phyloP scores from a whole-genome alignment of 805 yeast species.

The Wickerhamiella sorbophila region DNA sequence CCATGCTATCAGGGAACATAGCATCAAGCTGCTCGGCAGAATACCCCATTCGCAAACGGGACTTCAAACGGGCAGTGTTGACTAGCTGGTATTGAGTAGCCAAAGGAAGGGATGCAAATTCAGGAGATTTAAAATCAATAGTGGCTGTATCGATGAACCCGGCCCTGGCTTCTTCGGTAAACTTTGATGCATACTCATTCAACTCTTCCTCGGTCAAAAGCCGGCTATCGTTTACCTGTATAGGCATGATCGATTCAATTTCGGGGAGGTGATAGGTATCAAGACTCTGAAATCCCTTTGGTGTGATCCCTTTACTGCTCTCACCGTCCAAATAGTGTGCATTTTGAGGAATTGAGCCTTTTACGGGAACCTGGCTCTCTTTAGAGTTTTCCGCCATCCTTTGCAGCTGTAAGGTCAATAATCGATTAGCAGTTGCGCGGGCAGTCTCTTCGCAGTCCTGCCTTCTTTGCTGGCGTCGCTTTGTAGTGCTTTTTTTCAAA shows the following conservation, averaged over 20 bases:
- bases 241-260: constrained; percentile 29
- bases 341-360: constrained; percentile 16
- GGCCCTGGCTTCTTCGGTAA: constrained; percentile 38
- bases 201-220: constrained; percentile 61
- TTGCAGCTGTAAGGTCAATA: constrained; percentile 70
- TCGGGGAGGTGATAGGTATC: constrained; percentile 85
- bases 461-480: constrained; percentile 54
- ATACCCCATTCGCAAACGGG: constrained; percentile 90
- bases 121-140: constrained; percentile 72
- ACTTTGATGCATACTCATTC: constrained; percentile 41
- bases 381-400: constrained; percentile 29
- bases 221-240: constrained; percentile 50
- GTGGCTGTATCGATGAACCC: constrained; percentile 29
- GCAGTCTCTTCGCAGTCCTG: constrained; percentile 62
- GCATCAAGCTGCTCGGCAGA: constrained; percentile 73
- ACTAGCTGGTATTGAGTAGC: constrained; percentile 79
- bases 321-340: constrained; percentile 26
- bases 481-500: constrained; percentile 65
- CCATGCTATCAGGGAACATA: constrained; percentile 73
- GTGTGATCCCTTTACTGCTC: constrained; percentile 19
- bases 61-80: constrained; percentile 66
- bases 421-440: constrained; percentile 58
- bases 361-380: constrained; percentile 5
- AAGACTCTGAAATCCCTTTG: constrained; percentile 31
- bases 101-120: constrained; percentile 62